Base-by-base conservation (phyloP, 2,329 filamentous ascomycete species). In the Alternaria viburni region DNA sequence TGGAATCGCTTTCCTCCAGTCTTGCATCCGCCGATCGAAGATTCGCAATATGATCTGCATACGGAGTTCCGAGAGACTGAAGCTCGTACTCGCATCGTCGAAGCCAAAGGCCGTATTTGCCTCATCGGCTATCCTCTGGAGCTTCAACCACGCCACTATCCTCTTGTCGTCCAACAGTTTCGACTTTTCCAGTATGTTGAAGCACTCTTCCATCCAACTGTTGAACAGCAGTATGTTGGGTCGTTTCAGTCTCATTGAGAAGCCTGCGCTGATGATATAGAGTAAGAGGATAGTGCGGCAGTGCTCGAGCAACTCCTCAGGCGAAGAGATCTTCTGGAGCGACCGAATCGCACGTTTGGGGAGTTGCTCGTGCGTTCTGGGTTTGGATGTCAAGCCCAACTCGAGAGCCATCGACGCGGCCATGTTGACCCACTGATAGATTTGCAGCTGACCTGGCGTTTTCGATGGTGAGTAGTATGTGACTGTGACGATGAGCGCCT, bases 181-280 rank as follows among this genome's bases (percentile, higher is more conserved):
- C 3, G 77, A 79, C 50, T 77, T 77, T 23, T 74, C 68, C 2
- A 79, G 69, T 41, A 79, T 66, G 2, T 61, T 62, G 43, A 73
- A 51, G 44, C 75, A 77, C 51, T 79, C 77, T 49, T 74, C 74
- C 77, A 79, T 78, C 77, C 77, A 79, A 41, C 74, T 76, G 54
- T 79, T 79, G 62, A 72, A 79, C 1, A 73, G 51, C 13, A 79
- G 55, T 9, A 79, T 78, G 19, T 76, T 77, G 10, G 77, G 77
- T 11, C 76, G 67, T 60, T 77, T 73, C 19, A 79, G 32, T 19
- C 77, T 61, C 73, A 79, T 77, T 1, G 77, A 71, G 15, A 78
- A 74, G 4, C 76, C 75, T 26, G 77, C 76, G 28, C 74, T 76
- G 32, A 79, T 59, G 5, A 75, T 65, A 43, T 79, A 79, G 7